phyloP scores from a whole-genome alignment of 768 basidiomycete species.

The Pulveroboletus sp. region DNA sequence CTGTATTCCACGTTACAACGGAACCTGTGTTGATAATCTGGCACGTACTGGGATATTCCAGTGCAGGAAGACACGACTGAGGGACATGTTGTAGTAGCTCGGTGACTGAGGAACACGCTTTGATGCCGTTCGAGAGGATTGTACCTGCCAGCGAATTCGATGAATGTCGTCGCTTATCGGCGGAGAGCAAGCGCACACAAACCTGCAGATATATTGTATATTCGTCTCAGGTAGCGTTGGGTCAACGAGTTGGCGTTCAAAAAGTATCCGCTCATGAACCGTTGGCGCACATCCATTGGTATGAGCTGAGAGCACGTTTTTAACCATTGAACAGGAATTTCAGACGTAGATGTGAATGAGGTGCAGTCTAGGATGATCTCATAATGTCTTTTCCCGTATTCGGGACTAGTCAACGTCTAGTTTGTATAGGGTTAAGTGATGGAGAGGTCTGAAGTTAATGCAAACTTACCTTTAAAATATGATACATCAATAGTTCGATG shows the following conservation, averaged over 20 bases:
- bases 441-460: neutral
- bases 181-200: constrained; percentile 10
- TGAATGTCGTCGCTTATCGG: neutral
- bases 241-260: constrained; percentile 70
- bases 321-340: constrained; percentile 77
- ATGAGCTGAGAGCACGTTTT: constrained; percentile 74
- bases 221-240: constrained; percentile 67
- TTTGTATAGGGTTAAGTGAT: neutral
- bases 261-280: constrained; percentile 60
- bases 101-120: constrained; percentile 57
- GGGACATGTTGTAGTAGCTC: constrained; percentile 59
- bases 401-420: constrained; percentile 49
- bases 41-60: constrained; percentile 53
- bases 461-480: constrained; percentile 63
- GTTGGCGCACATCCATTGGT: constrained; percentile 60
- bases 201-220: constrained; percentile 67
- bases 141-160: constrained; percentile 35
- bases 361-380: constrained; percentile 83
- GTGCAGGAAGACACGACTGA: constrained; percentile 38
- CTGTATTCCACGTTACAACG: constrained; percentile 33
- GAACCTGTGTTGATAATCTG: neutral
- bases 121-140: constrained; percentile 47
- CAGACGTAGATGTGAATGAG: constrained; percentile 65
- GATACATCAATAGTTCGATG: constrained; percentile 70
- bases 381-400: constrained; percentile 47